Evolutionary conservation across 768 basidiomycete species (phyloP), one percentile per base, ranked within the genome.

Genomic region (Zangia roseola): DNA sequence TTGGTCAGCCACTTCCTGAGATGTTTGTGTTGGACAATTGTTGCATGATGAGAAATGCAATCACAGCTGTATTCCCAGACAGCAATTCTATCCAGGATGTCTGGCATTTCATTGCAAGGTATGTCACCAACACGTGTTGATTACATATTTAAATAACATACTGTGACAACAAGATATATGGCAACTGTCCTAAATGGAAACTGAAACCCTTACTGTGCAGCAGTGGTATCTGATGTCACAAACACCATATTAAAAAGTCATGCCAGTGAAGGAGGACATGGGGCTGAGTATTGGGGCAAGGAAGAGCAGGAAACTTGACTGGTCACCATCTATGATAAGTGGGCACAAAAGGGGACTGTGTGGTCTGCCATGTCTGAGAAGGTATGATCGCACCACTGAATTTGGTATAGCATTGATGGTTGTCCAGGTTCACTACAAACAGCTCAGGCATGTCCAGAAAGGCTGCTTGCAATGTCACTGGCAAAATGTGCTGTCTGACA

Each of bases 401-500:
- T n/a, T n/a, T n/a, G n/a, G n/a, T n/a, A n/a, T n/a, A n/a, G n/a
- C n/a, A n/a, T n/a, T n/a, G n/a, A n/a, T n/a, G n/a, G n/a, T n/a
- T n/a, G n/a, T n/a, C n/a, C n/a, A 65, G 68, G 50, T 61, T 1
- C 65, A 68, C 34, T 10, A 38, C 2, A 57, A 62, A 1, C 67
- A 69, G 53, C 33, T 70, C 6, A 40, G 45, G 0, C 67, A 69
- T n/a, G 57, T 68, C 5, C 7, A 12, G 5, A 65, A 62, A 26
- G 67, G 67, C 5, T 70, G 68, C 24, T 51, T 69, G 0, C 38
- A 54, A 0, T 45, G 62, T 0, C n/a, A 39, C 1, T 45, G 49
- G 1, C 38, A 60, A 17, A 67, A 63, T 34, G 49, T 67, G 5
- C 31, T 26, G 0, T 47, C 61, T 0, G 60, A 69, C 36, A 59